Evolutionary conservation across 257 asterid genomes (phyloP).

Genomic region (Solanum okadae): DNA sequence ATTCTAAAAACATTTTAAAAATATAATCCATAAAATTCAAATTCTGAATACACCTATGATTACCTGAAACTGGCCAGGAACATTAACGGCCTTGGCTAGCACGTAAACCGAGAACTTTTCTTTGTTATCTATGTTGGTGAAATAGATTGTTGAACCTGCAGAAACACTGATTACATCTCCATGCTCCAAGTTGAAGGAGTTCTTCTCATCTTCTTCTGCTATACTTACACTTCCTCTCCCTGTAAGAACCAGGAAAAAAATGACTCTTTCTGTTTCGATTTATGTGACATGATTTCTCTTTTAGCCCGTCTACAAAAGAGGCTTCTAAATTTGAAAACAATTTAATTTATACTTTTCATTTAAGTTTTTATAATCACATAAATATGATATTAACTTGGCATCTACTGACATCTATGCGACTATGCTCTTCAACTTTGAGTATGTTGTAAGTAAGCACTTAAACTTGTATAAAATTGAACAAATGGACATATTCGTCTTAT

Average conservation of each 20-base stretch:
- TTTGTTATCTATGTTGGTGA: conserved; percentile 16
- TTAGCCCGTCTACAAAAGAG: not conserved
- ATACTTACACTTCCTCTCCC: conserved; percentile 23
- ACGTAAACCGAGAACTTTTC: conserved; percentile 19
- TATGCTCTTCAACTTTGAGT: no score
- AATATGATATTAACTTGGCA: no score
- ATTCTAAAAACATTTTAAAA: not conserved
- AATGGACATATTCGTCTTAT: no score
- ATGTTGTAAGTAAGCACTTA: no score
- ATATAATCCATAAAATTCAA: no score
- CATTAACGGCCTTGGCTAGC: conserved; percentile 25
- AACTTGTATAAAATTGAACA: no score
- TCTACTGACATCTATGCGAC: no score
- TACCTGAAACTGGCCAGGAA: conserved; percentile 33
- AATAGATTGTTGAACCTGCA: conserved; percentile 23
- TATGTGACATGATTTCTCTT: not conserved
- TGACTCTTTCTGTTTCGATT: not conserved
- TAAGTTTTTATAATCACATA: not conserved
- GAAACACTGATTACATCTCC: conserved; percentile 33
- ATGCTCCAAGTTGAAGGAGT: conserved; percentile 14
- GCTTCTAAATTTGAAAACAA: no score
- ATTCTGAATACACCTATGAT: not conserved
- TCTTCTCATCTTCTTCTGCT: conserved; percentile 12
- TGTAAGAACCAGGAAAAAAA: not conserved
- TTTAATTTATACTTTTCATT: no score